Conservation (phyloP, 106 monocot genomes). For the Apostasia ramifera region DNA sequence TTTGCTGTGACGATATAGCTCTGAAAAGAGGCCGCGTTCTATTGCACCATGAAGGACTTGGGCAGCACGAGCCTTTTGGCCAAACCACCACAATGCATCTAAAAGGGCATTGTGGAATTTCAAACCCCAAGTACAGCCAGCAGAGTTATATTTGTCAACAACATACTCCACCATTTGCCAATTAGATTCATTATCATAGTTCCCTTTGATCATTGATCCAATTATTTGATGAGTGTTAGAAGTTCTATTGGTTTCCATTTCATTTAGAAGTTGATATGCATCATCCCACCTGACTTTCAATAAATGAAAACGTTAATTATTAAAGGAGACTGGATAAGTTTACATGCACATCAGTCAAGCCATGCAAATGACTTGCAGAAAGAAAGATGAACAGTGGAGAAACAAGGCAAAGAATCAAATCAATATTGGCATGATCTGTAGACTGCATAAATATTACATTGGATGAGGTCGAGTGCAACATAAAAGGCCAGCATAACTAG, state of each 20-base stretch:
- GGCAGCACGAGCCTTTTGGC: slow-evolving; percentile 70
- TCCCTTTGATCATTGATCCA: slow-evolving; percentile 79
- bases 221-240: slow-evolving; percentile 83
- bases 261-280: slow-evolving; percentile 55
- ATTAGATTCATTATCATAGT: slow-evolving; percentile 90
- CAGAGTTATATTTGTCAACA: slow-evolving; percentile 67
- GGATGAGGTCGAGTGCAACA: too few relatives aligned
- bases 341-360: too few relatives aligned
- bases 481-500: too few relatives aligned
- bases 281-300: slow-evolving; percentile 65
- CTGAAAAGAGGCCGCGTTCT: slow-evolving; percentile 67
- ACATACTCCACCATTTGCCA: slow-evolving; percentile 99
- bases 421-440: too few relatives aligned
- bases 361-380: too few relatives aligned
- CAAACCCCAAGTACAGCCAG: slow-evolving; percentile 75
- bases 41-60: slow-evolving; percentile 60
- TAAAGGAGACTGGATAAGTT: too few relatives aligned
- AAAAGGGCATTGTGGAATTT: slow-evolving; percentile 80
- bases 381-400: too few relatives aligned
- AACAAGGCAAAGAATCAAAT: too few relatives aligned
- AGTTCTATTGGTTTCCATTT: slow-evolving; percentile 72
- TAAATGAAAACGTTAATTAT: too few relatives aligned
- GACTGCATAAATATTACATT: too few relatives aligned
- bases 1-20: slow-evolving; percentile 66
- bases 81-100: slow-evolving; percentile 92